Conservation (phyloP, 106 monocot species). For the Platanthera guangdongensis region DNA sequence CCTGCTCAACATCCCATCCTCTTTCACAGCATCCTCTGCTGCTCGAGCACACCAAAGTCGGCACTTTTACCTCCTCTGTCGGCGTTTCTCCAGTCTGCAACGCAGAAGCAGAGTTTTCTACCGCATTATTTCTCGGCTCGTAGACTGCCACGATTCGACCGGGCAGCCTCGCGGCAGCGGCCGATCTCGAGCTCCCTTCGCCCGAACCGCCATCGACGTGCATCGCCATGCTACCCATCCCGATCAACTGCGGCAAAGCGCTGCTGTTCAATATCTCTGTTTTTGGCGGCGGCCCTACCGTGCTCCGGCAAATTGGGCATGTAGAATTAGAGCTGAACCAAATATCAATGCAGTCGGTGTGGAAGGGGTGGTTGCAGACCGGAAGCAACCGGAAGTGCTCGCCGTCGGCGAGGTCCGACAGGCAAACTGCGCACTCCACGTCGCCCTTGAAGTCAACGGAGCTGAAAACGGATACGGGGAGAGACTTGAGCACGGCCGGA, state of each 20-base stretch:
- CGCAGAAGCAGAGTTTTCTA: neutral
- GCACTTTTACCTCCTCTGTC: neutral
- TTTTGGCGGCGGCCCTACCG: neutral
- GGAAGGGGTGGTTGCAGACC: slow-evolving; percentile 60
- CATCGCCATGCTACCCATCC: too few relatives aligned
- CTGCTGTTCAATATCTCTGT: neutral
- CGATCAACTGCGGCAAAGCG: neutral
- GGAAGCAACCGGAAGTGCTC: slow-evolving; percentile 48
- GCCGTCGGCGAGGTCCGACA: slow-evolving; percentile 8
- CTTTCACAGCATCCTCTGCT: neutral
- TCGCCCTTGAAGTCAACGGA: neutral
- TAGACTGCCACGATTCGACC: neutral
- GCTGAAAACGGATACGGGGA: slow-evolving; percentile 11
- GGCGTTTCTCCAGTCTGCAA: neutral
- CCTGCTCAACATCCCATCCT: neutral
- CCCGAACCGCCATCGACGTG: neutral
- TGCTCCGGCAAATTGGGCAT: slow-evolving; percentile 51
- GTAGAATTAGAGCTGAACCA: slow-evolving; percentile 41
- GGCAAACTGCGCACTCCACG: slow-evolving; percentile 21
- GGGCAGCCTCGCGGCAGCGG: neutral
- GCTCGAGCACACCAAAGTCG: neutral
- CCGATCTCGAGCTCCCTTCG: slow-evolving; percentile 1
- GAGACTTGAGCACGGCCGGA: slow-evolving; percentile 9
- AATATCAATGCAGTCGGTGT: slow-evolving; percentile 56
- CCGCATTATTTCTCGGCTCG: neutral